Conservation (phyloP, 257 asterid species). For the Ilex asprella region DNA sequence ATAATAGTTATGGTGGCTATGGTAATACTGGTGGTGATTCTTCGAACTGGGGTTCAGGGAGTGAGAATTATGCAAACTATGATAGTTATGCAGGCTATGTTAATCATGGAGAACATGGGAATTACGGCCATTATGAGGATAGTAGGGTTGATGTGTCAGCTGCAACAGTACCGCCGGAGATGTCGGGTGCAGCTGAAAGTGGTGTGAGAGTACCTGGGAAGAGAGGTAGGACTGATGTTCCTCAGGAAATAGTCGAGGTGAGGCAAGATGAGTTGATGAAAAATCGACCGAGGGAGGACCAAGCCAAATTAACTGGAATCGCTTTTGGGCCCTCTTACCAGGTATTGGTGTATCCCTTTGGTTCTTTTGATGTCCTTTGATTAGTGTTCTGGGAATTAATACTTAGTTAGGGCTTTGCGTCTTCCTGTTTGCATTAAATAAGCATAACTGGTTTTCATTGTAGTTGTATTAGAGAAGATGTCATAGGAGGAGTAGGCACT, state of each 20-base stretch:
- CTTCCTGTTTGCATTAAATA: no score
- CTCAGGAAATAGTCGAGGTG: conserved; percentile 66
- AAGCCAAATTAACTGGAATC: conserved; percentile 71
- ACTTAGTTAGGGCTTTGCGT: neutral
- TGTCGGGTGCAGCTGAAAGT: conserved; percentile 34
- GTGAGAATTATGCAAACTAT: conserved; percentile 26
- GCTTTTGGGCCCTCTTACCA: conserved; percentile 90
- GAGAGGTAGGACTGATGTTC: conserved; percentile 70
- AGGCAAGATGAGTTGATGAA: conserved; percentile 93
- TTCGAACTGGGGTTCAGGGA: conserved; percentile 27
- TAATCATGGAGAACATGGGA: conserved; percentile 26
- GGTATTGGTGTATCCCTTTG: conserved; percentile 30
- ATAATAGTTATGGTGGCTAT: no score
- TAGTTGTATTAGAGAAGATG: no score
- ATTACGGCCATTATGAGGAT: conserved; percentile 35
- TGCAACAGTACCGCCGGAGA: conserved; percentile 30
- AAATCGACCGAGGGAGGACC: conserved; percentile 89
- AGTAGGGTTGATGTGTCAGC: conserved; percentile 34
- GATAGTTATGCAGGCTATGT: conserved; percentile 22
- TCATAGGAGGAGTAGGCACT: no score
- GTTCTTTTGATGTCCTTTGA: neutral
- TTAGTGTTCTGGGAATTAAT: conserved; percentile 1
- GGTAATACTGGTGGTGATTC: conserved; percentile 14
- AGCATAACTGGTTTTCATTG: no score
- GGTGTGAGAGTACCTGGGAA: conserved; percentile 36